Evolutionary conservation across 352 stramenopile genomes (phyloP), one percentile per base, ranked within the genome.

Genomic region (Globisporangium uncinulatum): DNA sequence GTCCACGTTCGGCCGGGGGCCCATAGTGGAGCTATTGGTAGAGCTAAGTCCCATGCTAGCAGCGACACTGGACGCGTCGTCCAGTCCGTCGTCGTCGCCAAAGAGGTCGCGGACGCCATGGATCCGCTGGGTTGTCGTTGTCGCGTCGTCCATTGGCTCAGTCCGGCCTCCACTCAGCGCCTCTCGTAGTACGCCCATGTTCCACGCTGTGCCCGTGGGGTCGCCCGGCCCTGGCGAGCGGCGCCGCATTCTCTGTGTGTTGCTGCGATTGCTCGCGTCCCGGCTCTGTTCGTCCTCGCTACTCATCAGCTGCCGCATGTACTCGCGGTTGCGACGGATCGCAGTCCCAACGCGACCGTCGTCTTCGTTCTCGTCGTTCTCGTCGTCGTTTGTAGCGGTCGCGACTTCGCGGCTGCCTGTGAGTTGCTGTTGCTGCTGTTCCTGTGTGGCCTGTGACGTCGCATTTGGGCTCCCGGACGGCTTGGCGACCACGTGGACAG

Each of bases 401-500:
- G 34, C 34, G 34, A 39, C 10, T 41, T 56, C 14, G 36, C 20
- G 14, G n/a, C 21, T 20, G 13, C 46, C 6, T 11, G 10, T 13
- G 21, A 10, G 4, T n/a, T 10, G 17, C 15, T 10, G 39, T 4
- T 19, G 10, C 15, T 19, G 13, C 19, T 29, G 20, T 24, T 49
- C 15, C 31, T 24, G 20, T 14, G 34, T 13, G 34, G 34, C 2
- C 10, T 8, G 34, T 13, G 34, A 6, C 34, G 34, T 39, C 34
- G 17, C 48, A 3, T 15, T 21, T 19, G 51, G 21, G 20, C 19
- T 51, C 4, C 29, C 34, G 0, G 31, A 45, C 19, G 73, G 76
- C 51, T 87, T 90, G 31, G 84, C 71, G n/a, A 98, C 86, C 45
- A 97, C 67, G 52, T 98, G 92, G 29, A 98, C 69, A n/a, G 81